Percentiles rank a stretch among this genome's conserved stretches.
Conservation (phyloP, 1,284 basidiomycete genomes). For the Moesziomyces sp. region DNA sequence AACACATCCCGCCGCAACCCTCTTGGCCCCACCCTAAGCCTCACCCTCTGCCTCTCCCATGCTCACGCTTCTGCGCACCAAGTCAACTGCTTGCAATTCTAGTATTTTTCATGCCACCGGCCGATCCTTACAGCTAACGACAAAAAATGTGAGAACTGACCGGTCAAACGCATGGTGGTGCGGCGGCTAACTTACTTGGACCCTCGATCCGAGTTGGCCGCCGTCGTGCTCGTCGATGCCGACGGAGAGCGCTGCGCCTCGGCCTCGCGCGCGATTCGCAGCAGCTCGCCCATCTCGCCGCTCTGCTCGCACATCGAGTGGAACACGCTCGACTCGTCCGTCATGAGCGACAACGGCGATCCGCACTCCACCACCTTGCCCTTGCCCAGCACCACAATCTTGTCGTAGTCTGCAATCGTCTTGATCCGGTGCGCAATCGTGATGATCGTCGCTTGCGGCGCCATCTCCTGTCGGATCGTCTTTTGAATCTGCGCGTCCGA, state of each 20-base stretch:
- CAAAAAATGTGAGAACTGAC: too few relatives aligned
- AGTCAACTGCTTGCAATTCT: too few relatives aligned
- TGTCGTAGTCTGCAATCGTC: conserved; percentile 74
- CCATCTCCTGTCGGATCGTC: conserved; percentile 69
- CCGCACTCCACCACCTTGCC: conserved; percentile 83
- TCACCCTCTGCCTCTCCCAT: too few relatives aligned
- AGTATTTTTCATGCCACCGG: too few relatives aligned
- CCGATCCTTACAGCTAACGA: too few relatives aligned
- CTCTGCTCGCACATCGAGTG: conserved; percentile 59
- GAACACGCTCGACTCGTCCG: conserved; percentile 47
- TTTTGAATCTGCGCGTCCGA: conserved; percentile 71
- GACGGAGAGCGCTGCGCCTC: conserved; percentile 21
- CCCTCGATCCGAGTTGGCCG: not conserved
- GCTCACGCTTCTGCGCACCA: too few relatives aligned
- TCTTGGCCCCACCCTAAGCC: too few relatives aligned
- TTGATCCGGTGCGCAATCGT: conserved; percentile 77
- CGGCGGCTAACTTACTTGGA: conserved; percentile 1
- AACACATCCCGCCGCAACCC: too few relatives aligned
- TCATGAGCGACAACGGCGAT: conserved; percentile 74
- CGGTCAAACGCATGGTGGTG: too few relatives aligned
- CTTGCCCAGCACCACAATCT: conserved; percentile 72
- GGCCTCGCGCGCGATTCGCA: conserved; percentile 40
- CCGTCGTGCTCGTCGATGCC: not conserved
- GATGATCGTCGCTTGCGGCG: conserved; percentile 69
- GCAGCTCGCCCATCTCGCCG: conserved; percentile 56